Evolutionary conservation across 306 rosid species (phyloP).

Genomic region (Acmispon strigosus): DNA sequence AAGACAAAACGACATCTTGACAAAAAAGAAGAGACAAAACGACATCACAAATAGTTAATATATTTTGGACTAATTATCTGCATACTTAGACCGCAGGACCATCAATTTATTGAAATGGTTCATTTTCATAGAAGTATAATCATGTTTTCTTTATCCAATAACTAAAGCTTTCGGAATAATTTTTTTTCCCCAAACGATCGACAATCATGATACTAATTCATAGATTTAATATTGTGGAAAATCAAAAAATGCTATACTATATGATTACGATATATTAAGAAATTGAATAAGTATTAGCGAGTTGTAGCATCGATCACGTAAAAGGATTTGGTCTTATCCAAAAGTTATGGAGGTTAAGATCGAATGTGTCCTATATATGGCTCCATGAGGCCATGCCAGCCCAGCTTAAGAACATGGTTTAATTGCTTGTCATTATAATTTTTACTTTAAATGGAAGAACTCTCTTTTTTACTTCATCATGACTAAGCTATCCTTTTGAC

Average conservation of each 20-base stretch:
- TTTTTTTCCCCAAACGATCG: too few relatives aligned
- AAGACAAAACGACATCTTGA: too few relatives aligned
- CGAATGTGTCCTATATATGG: not conserved
- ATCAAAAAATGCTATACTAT: not conserved
- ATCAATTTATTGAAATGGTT: slow-evolving; percentile 4
- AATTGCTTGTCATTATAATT: not conserved
- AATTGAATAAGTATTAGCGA: slow-evolving; percentile 4
- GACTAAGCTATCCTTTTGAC: not conserved
- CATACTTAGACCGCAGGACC: too few relatives aligned
- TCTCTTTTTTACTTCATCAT: not conserved
- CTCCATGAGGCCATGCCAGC: not conserved
- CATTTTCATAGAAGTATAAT: too few relatives aligned
- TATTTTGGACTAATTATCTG: too few relatives aligned
- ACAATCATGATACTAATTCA: too few relatives aligned
- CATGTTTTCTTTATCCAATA: too few relatives aligned
- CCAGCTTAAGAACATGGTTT: not conserved
- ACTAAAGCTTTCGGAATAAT: too few relatives aligned
- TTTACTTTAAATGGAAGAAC: not conserved
- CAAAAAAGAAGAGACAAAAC: too few relatives aligned
- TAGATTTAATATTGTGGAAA: not conserved
- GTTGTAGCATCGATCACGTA: slow-evolving; percentile 26
- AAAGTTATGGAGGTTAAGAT: not conserved
- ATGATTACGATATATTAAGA: not conserved
- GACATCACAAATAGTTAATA: too few relatives aligned
- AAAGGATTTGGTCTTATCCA: slow-evolving; percentile 12